phyloP scores from a whole-genome alignment of 2,329 filamentous ascomycete species.

The Colletotrichum lindemuthianum region DNA sequence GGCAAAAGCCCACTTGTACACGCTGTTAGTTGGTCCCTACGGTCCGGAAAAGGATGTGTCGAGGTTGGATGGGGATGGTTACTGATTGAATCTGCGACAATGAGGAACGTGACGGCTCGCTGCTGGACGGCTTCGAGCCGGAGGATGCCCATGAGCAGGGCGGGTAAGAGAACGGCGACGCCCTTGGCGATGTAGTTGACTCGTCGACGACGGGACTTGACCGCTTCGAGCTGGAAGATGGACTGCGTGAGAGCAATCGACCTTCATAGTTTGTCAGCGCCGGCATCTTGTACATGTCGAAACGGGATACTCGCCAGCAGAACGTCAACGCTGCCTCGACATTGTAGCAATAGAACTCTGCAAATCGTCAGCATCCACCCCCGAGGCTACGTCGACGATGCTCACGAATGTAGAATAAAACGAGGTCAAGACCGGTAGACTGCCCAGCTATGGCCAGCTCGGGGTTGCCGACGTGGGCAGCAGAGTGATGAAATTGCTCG shows the following conservation, averaged over 20 bases:
- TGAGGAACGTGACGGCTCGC: conserved; percentile 43
- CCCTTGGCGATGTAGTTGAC: conserved; percentile 45
- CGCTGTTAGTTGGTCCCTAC: background rate
- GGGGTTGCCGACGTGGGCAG: conserved; percentile 47
- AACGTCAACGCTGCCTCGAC: conserved; percentile 57
- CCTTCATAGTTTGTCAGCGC: conserved; percentile 40
- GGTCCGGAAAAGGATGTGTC: too few relatives aligned
- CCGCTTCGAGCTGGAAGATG: conserved; percentile 44
- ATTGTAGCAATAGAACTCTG: conserved; percentile 62
- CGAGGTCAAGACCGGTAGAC: conserved; percentile 52
- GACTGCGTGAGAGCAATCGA: conserved; percentile 49
- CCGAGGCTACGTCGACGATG: background rate
- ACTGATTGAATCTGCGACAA: conserved; percentile 51
- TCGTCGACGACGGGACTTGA: conserved; percentile 42
- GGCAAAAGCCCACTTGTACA: conserved; percentile 49
- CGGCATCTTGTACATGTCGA: background rate
- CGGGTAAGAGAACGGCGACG: conserved; percentile 48
- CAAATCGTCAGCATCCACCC: conserved; percentile 20
- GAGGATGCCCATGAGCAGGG: conserved; percentile 46
- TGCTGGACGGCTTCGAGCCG: conserved; percentile 42
- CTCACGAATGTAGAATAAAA: conserved; percentile 59
- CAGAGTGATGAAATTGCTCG: conserved; percentile 49
- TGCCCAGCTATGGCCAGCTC: conserved; percentile 54
- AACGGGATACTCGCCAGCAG: conserved; percentile 52
- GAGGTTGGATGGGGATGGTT: conserved; percentile 30